phyloP scores from a whole-genome alignment of 2,329 filamentous ascomycete genomes.

The Aspergillus nomiae region DNA sequence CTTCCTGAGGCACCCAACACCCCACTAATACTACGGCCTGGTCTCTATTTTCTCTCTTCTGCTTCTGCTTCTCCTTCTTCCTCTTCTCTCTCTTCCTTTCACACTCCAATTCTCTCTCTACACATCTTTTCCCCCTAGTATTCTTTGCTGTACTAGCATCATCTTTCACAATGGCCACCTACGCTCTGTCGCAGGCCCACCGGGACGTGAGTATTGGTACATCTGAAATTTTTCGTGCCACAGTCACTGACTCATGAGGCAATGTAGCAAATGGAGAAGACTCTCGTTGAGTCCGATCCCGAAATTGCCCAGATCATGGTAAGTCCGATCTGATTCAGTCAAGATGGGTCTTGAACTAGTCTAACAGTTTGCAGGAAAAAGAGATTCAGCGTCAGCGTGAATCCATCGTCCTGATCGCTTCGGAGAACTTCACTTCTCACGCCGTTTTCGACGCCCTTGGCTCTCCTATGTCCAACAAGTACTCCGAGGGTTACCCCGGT shows the following conservation, averaged over 20 bases:
- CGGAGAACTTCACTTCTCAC: slow-evolving; percentile 98
- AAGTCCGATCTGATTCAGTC: slow-evolving; percentile 37
- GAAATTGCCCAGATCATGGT: slow-evolving; percentile 98
- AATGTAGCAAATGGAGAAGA: slow-evolving; percentile 88
- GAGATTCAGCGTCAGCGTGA: slow-evolving; percentile 97
- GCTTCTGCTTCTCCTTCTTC: slow-evolving; percentile 2
- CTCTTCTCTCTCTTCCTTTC: slow-evolving; percentile 8
- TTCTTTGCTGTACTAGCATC: not conserved
- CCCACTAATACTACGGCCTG: not conserved
- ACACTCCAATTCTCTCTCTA: slow-evolving; percentile 8
- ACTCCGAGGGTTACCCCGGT: slow-evolving; percentile 97
- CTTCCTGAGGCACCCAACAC: slow-evolving; percentile 13
- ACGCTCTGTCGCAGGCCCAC: slow-evolving; percentile 68
- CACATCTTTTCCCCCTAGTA: slow-evolving; percentile 13
- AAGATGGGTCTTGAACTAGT: not conserved
- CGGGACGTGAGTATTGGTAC: slow-evolving; percentile 57
- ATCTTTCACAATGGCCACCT: slow-evolving; percentile 48
- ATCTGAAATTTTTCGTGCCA: slow-evolving; percentile 14
- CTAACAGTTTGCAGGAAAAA: slow-evolving; percentile 64
- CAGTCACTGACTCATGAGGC: slow-evolving; percentile 35
- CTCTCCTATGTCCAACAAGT: slow-evolving; percentile 97
- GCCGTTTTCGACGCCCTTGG: slow-evolving; percentile 97
- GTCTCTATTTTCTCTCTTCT: slow-evolving; percentile 11
- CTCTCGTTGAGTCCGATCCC: slow-evolving; percentile 84
- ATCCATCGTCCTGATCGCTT: slow-evolving; percentile 98